Evolutionary conservation across 2,329 filamentous ascomycete species (phyloP).

Genomic region (Chaetomium olivaceum): DNA sequence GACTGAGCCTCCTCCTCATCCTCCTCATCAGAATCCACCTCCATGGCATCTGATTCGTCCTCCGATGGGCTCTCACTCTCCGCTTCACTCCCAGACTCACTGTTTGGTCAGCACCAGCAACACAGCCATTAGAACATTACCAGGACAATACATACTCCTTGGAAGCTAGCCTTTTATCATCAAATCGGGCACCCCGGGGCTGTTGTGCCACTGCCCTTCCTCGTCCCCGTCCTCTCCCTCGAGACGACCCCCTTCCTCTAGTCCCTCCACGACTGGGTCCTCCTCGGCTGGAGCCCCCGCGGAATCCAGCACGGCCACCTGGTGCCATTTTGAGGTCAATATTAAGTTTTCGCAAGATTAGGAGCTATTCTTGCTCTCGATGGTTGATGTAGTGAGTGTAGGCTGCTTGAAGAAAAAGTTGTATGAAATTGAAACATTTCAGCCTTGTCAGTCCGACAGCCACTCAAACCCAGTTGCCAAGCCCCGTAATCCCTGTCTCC

Average conservation of each 20-base stretch:
- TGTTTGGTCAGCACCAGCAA: slow-evolving; percentile 18
- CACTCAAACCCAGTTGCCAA: slow-evolving; percentile 18
- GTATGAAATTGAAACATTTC: slow-evolving; percentile 33
- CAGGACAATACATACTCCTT: slow-evolving; percentile 42
- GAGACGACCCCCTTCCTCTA: slow-evolving; percentile 30
- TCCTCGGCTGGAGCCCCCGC: slow-evolving; percentile 30
- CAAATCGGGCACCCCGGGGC: slow-evolving; percentile 42
- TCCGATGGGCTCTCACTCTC: slow-evolving; percentile 21
- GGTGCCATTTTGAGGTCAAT: slow-evolving; percentile 36
- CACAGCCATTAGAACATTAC: neutral
- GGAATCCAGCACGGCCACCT: slow-evolving; percentile 33
- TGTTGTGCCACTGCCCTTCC: slow-evolving; percentile 26
- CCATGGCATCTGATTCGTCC: slow-evolving; percentile 35
- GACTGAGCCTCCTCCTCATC: slow-evolving; percentile 48
- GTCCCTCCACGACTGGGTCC: slow-evolving; percentile 27
- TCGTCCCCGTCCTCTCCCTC: slow-evolving; percentile 34
- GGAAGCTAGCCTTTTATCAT: slow-evolving; percentile 48
- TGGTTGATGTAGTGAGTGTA: neutral
- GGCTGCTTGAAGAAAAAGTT: slow-evolving; percentile 37
- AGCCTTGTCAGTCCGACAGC: slow-evolving; percentile 39
- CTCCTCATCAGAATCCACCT: slow-evolving; percentile 49
- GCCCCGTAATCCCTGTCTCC: neutral
- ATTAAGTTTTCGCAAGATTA: neutral
- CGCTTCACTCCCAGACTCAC: slow-evolving; percentile 28
- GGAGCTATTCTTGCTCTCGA: neutral